Evolutionary conservation across 2,329 filamentous ascomycete genomes (phyloP).

Genomic region (Pyrenochaeta sp.): DNA sequence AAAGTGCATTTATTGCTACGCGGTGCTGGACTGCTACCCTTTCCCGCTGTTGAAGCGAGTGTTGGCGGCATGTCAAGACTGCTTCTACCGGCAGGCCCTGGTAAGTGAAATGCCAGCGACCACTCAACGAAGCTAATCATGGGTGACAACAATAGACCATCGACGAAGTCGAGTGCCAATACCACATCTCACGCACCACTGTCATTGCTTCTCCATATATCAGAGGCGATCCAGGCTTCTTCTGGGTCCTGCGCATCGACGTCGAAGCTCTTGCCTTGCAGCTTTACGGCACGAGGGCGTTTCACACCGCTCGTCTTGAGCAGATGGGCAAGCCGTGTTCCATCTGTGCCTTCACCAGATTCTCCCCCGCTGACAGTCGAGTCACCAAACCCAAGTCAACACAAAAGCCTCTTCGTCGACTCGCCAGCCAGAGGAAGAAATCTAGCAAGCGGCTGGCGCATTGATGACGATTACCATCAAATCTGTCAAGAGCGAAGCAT

Average conservation of each 20-base stretch:
- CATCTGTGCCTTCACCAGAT: constrained; percentile 31
- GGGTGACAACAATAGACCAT: constrained; percentile 19
- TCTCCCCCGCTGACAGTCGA: constrained; percentile 1
- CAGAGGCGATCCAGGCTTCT: constrained; percentile 19
- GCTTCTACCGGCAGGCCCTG: constrained; percentile 41
- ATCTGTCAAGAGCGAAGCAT: too few species aligned
- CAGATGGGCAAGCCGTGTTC: constrained; percentile 33
- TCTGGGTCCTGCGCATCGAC: constrained; percentile 40
- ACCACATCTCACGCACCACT: constrained; percentile 32
- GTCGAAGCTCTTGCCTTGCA: constrained; percentile 40
- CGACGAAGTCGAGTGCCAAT: constrained; percentile 39
- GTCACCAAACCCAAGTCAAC: not conserved
- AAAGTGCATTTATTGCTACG: constrained; percentile 37
- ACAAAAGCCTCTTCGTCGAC: not conserved
- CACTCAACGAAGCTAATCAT: not conserved
- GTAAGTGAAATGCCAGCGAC: constrained; percentile 10
- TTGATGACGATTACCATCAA: not conserved
- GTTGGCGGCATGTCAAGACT: constrained; percentile 33
- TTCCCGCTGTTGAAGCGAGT: constrained; percentile 26
- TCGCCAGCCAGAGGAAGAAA: constrained; percentile 2
- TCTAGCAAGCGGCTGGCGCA: not conserved
- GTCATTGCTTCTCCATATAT: constrained; percentile 22
- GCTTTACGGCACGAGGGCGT: constrained; percentile 40
- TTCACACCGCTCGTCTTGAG: constrained; percentile 33
- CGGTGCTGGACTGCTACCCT: constrained; percentile 34